Conservation (phyloP, 345 rosid genomes). For the Pugionium cornutum region DNA sequence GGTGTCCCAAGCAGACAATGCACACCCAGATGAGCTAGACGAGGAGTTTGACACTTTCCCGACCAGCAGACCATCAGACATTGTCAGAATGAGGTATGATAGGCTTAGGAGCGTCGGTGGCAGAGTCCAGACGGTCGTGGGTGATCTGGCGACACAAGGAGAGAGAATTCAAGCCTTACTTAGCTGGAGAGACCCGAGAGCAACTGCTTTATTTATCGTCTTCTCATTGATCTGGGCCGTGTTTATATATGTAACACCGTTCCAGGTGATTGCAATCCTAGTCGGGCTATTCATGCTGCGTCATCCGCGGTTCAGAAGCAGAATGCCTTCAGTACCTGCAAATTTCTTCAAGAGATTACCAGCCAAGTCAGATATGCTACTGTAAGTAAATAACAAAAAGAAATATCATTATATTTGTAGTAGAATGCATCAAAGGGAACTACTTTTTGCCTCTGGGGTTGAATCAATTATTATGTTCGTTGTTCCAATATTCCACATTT, state of each 20-base stretch:
- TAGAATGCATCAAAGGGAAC: slow-evolving; percentile 24
- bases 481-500: slow-evolving; percentile 18
- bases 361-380: slow-evolving; percentile 76
- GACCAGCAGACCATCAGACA: slow-evolving; percentile 53
- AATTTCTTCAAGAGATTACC: slow-evolving; percentile 98
- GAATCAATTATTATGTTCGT: not conserved
- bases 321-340: slow-evolving; percentile 82
- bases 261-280: slow-evolving; percentile 77
- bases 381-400: slow-evolving; percentile 43
- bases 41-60: slow-evolving; percentile 95
- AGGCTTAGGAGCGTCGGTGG: slow-evolving; percentile 82
- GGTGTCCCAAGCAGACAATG: slow-evolving; percentile 71
- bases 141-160: slow-evolving; percentile 87
- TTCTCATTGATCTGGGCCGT: slow-evolving; percentile 75
- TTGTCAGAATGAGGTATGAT: slow-evolving; percentile 77
- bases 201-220: slow-evolving; percentile 74
- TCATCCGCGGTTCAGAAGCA: slow-evolving; percentile 90
- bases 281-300: slow-evolving; percentile 76
- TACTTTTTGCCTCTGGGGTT: slow-evolving; percentile 33
- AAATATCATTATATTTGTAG: slow-evolving; percentile 25
- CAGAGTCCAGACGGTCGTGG: slow-evolving; percentile 80
- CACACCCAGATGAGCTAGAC: slow-evolving; percentile 83
- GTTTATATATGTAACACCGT: slow-evolving; percentile 77
- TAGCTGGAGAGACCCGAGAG: slow-evolving; percentile 98
- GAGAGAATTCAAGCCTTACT: slow-evolving; percentile 84